Evolutionary conservation across 768 basidiomycete species (phyloP).

Genomic region (Lactarius psammicola): DNA sequence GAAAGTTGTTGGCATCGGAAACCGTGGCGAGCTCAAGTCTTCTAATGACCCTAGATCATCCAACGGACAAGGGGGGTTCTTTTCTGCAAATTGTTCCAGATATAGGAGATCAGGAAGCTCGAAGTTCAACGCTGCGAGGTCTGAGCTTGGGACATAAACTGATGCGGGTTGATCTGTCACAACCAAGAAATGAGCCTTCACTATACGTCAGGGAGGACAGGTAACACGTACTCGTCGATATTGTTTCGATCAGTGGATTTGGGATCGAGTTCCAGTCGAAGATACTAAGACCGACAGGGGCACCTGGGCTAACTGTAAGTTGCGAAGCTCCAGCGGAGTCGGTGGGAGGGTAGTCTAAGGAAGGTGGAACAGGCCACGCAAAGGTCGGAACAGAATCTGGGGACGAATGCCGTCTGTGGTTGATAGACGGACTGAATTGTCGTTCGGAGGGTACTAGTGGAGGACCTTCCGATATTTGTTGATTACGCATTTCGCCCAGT

Average conservation of each 20-base stretch:
- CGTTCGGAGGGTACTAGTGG: neutral
- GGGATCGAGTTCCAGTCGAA: constrained; percentile 8
- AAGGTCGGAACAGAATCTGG: neutral
- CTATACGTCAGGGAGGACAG: neutral
- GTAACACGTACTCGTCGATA: neutral
- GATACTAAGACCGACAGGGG: neutral
- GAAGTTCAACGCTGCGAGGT: neutral
- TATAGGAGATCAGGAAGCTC: neutral
- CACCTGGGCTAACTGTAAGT: neutral
- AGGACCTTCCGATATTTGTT: neutral
- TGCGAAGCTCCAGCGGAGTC: neutral
- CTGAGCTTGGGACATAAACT: constrained; percentile 4
- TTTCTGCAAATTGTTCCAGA: neutral
- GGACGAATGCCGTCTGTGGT: neutral
- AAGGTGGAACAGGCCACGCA: neutral
- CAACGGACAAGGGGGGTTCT: neutral
- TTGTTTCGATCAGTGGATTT: neutral
- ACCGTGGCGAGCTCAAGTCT: neutral
- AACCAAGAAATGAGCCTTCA: neutral
- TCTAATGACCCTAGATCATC: neutral
- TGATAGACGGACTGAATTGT: no score
- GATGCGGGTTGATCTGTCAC: neutral
- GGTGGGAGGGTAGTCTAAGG: neutral
- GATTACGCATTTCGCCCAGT: neutral
- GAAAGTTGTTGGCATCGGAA: neutral